These are phyloP conservation scores for Beauveria rudraprayagi DNA, from an alignment of 2,329 filamentous ascomycete species.

Conservation along the genomic window DNA sequence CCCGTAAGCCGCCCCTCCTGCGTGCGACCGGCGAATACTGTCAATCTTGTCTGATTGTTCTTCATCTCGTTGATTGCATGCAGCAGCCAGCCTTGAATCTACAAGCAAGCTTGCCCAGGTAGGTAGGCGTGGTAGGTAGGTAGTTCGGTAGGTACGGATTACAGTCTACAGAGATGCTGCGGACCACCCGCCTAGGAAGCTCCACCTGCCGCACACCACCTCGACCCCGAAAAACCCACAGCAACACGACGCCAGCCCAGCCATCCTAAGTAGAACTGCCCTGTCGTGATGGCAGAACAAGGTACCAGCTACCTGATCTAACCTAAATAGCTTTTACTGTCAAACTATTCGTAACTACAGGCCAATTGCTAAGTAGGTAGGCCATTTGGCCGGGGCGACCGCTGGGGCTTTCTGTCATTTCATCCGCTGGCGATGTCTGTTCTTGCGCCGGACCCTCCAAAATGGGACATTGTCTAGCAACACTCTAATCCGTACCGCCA, in stretches of 20 bases:
- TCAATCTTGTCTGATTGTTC: neutral
- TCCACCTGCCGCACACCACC: slow-evolving; percentile 3
- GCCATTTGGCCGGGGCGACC: no score
- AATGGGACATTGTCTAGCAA: neutral
- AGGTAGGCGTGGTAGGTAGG: neutral
- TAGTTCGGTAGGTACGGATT: no score
- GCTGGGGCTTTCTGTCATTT: no score
- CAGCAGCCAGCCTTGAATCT: no score
- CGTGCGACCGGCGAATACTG: neutral
- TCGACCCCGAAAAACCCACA: neutral
- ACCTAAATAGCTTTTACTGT: no score
- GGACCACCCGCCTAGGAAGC: slow-evolving; percentile 4
- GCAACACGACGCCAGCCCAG: neutral
- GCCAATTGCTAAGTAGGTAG: neutral
- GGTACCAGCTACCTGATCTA: no score
- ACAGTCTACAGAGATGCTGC: neutral
- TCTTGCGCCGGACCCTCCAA: neutral
- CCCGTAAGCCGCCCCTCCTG: neutral
- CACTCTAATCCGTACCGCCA: neutral
- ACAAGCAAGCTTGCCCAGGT: neutral
- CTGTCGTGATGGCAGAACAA: no score
- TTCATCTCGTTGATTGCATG: neutral
- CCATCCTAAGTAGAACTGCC: neutral
- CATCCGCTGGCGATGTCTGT: neutral
- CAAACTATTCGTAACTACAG: neutral